These are phyloP conservation scores for Avena sativa DNA, from an alignment of 176 grass and related monocot genomes.

Conservation along the genomic window DNA sequence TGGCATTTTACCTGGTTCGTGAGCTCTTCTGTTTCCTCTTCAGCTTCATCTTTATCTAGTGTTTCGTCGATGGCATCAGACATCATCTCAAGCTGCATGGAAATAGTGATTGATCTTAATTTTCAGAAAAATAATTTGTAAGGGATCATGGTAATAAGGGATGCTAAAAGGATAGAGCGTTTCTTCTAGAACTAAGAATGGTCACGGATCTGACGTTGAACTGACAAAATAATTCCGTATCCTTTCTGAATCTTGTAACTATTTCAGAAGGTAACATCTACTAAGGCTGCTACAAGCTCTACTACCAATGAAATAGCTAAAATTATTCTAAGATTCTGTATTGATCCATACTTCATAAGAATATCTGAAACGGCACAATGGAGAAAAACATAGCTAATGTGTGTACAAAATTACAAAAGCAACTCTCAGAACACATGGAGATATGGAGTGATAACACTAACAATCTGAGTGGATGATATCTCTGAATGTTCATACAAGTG, in stretches of 20 bases:
- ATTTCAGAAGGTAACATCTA: neutral
- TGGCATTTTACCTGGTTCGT: conserved; percentile 84
- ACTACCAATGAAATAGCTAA: neutral
- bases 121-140: neutral
- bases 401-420: neutral
- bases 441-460: neutral
- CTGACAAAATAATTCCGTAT: neutral
- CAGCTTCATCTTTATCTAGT: conserved; percentile 96
- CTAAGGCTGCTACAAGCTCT: neutral
- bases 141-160: neutral
- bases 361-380: neutral
- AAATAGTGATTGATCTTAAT: conserved; percentile 25
- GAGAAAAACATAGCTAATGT: neutral
- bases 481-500: neutral
- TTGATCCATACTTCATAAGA: neutral
- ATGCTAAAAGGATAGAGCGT: neutral
- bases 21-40: conserved; percentile 99
- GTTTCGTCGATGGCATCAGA: conserved; percentile 94
- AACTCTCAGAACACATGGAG: neutral
- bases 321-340: neutral
- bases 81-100: conserved; percentile 94
- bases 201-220: neutral
- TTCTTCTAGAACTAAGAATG: neutral
- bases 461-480: neutral
- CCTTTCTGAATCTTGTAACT: neutral